Percentiles rank a stretch among this genome's conserved stretches.
These are phyloP conservation scores for Yamadazyma takamatsuzukensis DNA, from an alignment of 805 yeast species.

Conservation along the genomic window DNA sequence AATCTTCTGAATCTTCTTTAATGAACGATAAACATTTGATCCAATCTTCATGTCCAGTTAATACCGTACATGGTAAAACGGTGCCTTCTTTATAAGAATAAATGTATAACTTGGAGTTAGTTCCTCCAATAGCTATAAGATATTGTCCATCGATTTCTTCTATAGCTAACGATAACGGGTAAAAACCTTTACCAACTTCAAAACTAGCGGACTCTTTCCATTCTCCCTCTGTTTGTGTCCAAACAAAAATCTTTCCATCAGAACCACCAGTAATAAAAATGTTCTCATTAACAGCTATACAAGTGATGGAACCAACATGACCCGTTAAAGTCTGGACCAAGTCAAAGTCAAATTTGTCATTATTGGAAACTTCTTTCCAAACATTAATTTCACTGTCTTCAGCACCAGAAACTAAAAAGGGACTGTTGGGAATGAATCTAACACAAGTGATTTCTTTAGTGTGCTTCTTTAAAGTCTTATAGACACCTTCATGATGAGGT, in stretches of 20 bases:
- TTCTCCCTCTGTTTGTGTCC: slow-evolving; percentile 30
- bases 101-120: slow-evolving; percentile 51
- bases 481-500: slow-evolving; percentile 41
- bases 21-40: slow-evolving; percentile 68
- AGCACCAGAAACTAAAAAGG: slow-evolving; percentile 54
- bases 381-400: slow-evolving; percentile 63
- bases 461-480: slow-evolving; percentile 58
- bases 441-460: slow-evolving; percentile 64
- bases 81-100: slow-evolving; percentile 36
- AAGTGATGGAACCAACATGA: slow-evolving; percentile 52
- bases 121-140: slow-evolving; percentile 71
- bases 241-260: slow-evolving; percentile 52
- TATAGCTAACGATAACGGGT: slow-evolving; percentile 30
- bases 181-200: slow-evolving; percentile 48
- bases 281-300: slow-evolving; percentile 42
- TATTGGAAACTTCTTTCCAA: slow-evolving; percentile 43
- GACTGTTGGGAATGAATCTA: slow-evolving; percentile 42
- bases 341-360: too few relatives aligned
- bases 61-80: slow-evolving; percentile 42
- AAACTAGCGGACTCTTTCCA: slow-evolving; percentile 28
- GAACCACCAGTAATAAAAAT: slow-evolving; percentile 62
- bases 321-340: slow-evolving; percentile 29
- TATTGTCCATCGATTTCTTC: slow-evolving; percentile 33
- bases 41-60: slow-evolving; percentile 98
- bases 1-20: slow-evolving; percentile 45